Base-by-base conservation (phyloP, 2,329 filamentous ascomycete species). In the Podosphaera fusca region DNA sequence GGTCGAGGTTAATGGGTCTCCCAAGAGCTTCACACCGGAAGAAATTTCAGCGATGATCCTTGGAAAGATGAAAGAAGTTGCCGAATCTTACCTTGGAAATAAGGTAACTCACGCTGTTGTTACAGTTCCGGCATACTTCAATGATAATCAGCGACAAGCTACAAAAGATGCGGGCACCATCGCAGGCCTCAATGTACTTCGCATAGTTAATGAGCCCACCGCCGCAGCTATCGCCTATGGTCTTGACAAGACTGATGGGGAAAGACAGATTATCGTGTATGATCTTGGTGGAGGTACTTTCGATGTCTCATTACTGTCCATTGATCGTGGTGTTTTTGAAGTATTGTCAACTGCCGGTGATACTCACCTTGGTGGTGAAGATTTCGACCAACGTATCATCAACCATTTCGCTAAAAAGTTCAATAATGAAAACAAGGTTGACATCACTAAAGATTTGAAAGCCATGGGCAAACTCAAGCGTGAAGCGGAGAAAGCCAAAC, bases 401-500 rank as follows among this genome's bases (percentile, higher is more conserved):
- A 87, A 85, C 78, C 79, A 90, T 81, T 87, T 96, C 70, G 83
- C 84, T 77, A 95, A 96, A 84, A 77, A 79, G 66, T 96, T 94
- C 82, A 96, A 96, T 84, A 95, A 95, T 84, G 92, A 95, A 80
- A 80, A 95, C 78, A 75, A 73, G 66, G 87, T 94, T 64, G 88
- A 98, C 66, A 80, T 96, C 70, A 85, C 82, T 74, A 94, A 94
- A 78, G 88, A 96, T 69, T 75, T 84, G 63, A 95, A 95, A 85
- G 84, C 90, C 64, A 96, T 96, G 89, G 87, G 89, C 75, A 98
- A 96, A 78, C 81, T 98, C 66, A 96, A 96, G 87, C 89, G 92
- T 67, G 92, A 96, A 74, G 90, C 92, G 65, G 92, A 98, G 74
- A 95, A 95, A 82, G 92, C 92, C 74, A 98, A 98, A 85, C 87